These are phyloP conservation scores for Sarocladium kiliense DNA, from an alignment of 2,329 filamentous ascomycete species.

Conservation along the genomic window DNA sequence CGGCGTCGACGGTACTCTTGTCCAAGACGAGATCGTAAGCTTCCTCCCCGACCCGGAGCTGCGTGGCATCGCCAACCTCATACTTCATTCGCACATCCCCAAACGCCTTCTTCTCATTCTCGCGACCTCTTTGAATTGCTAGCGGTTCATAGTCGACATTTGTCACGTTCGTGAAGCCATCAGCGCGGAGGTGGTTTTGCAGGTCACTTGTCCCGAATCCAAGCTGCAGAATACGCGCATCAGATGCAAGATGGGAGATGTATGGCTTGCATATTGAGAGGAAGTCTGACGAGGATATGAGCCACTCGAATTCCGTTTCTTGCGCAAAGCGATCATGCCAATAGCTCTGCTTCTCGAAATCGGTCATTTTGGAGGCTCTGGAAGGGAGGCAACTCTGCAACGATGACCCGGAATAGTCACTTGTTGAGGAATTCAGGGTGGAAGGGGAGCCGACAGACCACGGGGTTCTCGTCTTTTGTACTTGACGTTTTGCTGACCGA, in stretches of 20 bases:
- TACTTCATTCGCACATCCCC: slow-evolving; percentile 40
- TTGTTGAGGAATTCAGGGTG: too few relatives aligned
- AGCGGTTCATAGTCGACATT: slow-evolving; percentile 47
- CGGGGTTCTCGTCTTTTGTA: too few relatives aligned
- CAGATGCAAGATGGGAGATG: slow-evolving; percentile 22
- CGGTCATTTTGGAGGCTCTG: slow-evolving; percentile 17
- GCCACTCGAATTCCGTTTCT: slow-evolving; percentile 44
- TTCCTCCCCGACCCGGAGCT: slow-evolving; percentile 17
- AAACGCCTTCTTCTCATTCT: slow-evolving; percentile 34
- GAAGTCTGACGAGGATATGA: slow-evolving; percentile 36
- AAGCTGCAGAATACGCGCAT: slow-evolving; percentile 36
- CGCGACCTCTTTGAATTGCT: slow-evolving; percentile 36
- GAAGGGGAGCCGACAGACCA: too few relatives aligned
- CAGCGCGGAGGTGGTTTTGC: slow-evolving; percentile 38
- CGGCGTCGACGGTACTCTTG: slow-evolving; percentile 44
- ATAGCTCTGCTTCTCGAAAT: slow-evolving; percentile 45
- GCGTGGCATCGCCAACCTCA: slow-evolving; percentile 39
- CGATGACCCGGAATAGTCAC: too few relatives aligned
- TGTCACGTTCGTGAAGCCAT: slow-evolving; percentile 36
- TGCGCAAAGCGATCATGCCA: slow-evolving; percentile 41
- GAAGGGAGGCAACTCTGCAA: too few relatives aligned
- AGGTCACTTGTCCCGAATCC: slow-evolving; percentile 46
- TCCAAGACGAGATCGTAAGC: slow-evolving; percentile 40
- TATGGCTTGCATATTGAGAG: slow-evolving; percentile 33
- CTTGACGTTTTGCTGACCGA: neutral